Base-by-base conservation (phyloP, 1,284 basidiomycete species). In the Somion occarium region DNA sequence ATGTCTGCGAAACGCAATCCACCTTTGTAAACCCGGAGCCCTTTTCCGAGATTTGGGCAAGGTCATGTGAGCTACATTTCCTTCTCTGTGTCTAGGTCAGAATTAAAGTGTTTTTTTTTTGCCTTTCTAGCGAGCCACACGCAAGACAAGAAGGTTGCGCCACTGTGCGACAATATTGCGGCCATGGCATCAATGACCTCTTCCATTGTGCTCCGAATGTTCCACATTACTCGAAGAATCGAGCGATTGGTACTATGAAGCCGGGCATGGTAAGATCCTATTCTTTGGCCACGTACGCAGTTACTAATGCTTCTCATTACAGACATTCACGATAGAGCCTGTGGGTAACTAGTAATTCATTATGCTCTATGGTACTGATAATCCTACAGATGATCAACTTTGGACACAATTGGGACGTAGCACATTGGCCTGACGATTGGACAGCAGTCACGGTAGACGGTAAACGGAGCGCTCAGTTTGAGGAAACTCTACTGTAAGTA, bases 391-490 rank as follows among this genome's bases (percentile, higher is more conserved):
- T 98, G 94, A 86, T 97, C 61, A 97, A 96, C 69, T 68, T 92
- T 23, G 94, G 93, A 3, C 76, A 76, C 26, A 80, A 76, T 57
- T 85, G 81, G 82, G 78, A 78, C 42, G 78, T 83, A 48, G 73
- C 84, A 13, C 90, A 92, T 65, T 93, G 91, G 91, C 85, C 86
- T 22, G 90, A 93, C 66, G 85, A 91, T 62, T 98, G 95, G 95
- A 98, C 94, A 2, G 93, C 93, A 0, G 91, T 90, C 18, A 98
- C 95, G 2, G 68, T 78, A 2, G 94, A 98, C 69, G 95, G 94
- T 25, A 88, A 88, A 65, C 77, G 79, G 54, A 93, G 89, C 57
- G 95, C 95, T 3, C 95, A 98, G 63, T 98, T 97, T 63, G 95
- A 98, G 68, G 95, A 98, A 62, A 97, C 94, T 1, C 72, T 91